A percentile compares a stretch with the other conserved stretches of the same genome.
Conservation (phyloP, 495 filamentous ascomycete genomes). For the Symbiotaphrina buchneri region DNA sequence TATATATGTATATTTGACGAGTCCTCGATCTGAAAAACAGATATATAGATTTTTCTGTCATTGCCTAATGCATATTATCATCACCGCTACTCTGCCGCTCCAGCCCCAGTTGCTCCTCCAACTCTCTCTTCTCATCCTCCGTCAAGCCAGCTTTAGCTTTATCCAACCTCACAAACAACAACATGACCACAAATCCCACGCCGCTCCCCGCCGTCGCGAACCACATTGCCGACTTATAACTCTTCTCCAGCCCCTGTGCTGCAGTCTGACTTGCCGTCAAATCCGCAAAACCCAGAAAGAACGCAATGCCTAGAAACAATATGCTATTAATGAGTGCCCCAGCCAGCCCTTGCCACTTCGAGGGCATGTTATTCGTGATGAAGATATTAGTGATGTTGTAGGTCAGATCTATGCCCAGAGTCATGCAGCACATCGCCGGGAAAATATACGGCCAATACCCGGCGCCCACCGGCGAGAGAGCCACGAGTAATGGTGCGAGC, state of each 20-base stretch:
- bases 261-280: conserved; percentile 32
- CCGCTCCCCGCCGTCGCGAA: conserved; percentile 33
- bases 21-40: no score
- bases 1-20: no score
- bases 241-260: conserved; percentile 15
- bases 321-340: conserved; percentile 45
- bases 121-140: conserved; percentile 31
- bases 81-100: no score
- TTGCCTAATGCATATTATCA: no score
- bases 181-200: conserved; percentile 29
- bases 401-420: conserved; percentile 63
- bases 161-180: conserved; percentile 37
- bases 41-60: no score
- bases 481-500: conserved; percentile 44
- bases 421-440: conserved; percentile 62
- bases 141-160: conserved; percentile 49
- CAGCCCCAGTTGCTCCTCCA: conserved; percentile 14
- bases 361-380: conserved; percentile 52
- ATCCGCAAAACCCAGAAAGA: conserved; percentile 59
- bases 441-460: conserved; percentile 57
- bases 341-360: conserved; percentile 48
- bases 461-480: conserved; percentile 35
- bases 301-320: conserved; percentile 59
- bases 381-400: conserved; percentile 75
- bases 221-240: conserved; percentile 46